Base-by-base conservation (phyloP, 108 stramenopile species). In the Cyclotella atomus region DNA sequence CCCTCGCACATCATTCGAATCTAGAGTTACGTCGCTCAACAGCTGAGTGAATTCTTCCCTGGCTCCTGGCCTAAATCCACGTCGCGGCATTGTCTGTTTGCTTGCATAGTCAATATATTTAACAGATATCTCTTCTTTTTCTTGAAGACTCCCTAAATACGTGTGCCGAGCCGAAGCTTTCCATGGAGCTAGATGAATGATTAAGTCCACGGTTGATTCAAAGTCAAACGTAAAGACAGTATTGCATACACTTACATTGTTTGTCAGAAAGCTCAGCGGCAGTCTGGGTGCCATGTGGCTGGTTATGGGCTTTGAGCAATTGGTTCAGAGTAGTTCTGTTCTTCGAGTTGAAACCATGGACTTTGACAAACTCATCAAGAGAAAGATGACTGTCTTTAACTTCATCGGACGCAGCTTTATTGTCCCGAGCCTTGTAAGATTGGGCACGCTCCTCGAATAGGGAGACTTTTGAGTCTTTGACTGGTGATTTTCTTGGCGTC, bases 1-100 rank as follows among this genome's bases (percentile, higher is more conserved):
- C 19, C 89, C 95, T 59, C 68, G 82, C 17, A 94, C 93, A 62
- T 96, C 91, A 61, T 94, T 81, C 0, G 91, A 80, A 65, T 83
- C 75, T 28, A 96, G 76, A 47, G 75, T 82, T 36, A 78, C 73
- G 25, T 90, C 88, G 25, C 90, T 77, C 25, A 96, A 73, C 16
- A 83, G 75, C 49, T 70, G 30, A 23, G 81, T 69, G 69, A 93
- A 96, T 63, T 96, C 80, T 49, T 84, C 76, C 23, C 70, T 65
- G 2, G 65, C 74, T 21, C 55, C 77, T 16, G 65, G 68, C 21
- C 77, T 54, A 72, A 78, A 71, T 3, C 50, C 27, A 27, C 64
- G 62, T 5, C 77, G 49, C 3, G 41, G 71, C 57, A 79, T 73
- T 33, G 69, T 73, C 24, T 43, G 59, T 21, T 52, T 73, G 41